Evolutionary conservation across 2,329 filamentous ascomycete species (phyloP).

Genomic region (Xylariales sp.): DNA sequence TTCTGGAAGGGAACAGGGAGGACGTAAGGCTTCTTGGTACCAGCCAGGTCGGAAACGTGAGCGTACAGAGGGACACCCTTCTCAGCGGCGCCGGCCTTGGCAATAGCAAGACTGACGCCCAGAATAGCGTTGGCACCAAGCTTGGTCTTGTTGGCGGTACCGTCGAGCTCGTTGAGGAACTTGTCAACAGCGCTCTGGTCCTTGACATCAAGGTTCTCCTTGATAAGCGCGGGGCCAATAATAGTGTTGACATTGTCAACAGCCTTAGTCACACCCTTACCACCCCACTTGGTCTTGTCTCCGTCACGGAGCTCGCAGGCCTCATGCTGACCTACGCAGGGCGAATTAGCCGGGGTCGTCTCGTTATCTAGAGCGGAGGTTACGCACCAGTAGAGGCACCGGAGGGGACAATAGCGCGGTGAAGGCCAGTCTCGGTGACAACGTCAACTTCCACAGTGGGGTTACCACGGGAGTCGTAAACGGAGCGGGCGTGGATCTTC

Average conservation of each 20-base stretch:
- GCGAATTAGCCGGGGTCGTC: conserved; percentile 41
- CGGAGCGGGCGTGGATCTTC: conserved; percentile 91
- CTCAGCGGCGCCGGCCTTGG: conserved; percentile 90
- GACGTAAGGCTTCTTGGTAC: conserved; percentile 91
- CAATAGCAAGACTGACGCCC: conserved; percentile 84
- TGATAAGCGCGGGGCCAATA: conserved; percentile 84
- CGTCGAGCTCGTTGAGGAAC: conserved; percentile 88
- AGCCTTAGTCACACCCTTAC: conserved; percentile 89
- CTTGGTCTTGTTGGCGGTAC: conserved; percentile 86
- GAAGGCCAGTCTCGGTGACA: conserved; percentile 93
- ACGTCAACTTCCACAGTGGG: conserved; percentile 98
- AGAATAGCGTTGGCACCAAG: conserved; percentile 90
- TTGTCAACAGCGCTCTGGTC: conserved; percentile 86
- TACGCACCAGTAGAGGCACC: conserved; percentile 90
- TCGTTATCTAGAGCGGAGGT: conserved; percentile 35
- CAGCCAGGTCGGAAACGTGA: conserved; percentile 87
- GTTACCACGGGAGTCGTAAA: conserved; percentile 99
- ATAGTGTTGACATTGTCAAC: conserved; percentile 86
- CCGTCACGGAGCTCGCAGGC: conserved; percentile 91
- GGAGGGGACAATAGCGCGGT: conserved; percentile 97
- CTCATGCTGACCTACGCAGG: conserved; percentile 80
- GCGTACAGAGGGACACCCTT: conserved; percentile 89
- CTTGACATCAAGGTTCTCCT: conserved; percentile 85
- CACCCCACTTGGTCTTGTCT: conserved; percentile 86
- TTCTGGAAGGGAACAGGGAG: conserved; percentile 94